A percentile compares a stretch with the other conserved stretches of the same genome.
These are phyloP conservation scores for Boletales sp. DNA, from an alignment of 768 basidiomycete genomes.

Conservation along the genomic window DNA sequence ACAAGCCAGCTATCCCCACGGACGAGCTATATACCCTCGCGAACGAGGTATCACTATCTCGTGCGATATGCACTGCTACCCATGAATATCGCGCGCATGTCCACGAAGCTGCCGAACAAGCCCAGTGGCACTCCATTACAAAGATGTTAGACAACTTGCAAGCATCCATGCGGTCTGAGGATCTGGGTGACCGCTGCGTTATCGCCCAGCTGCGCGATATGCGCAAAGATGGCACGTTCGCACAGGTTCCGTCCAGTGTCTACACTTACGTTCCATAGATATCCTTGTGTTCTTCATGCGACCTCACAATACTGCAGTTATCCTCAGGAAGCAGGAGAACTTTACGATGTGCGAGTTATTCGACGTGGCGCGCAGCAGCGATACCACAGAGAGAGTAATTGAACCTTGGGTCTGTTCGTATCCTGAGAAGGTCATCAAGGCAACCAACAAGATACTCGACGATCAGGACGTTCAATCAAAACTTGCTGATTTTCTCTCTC, in stretches of 20 bases:
- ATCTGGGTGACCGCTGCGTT: neutral
- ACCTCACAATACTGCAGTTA: conserved; percentile 11
- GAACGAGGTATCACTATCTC: conserved; percentile 1
- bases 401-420: conserved; percentile 24
- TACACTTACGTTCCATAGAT: conserved; percentile 22
- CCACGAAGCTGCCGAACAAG: neutral
- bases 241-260: neutral
- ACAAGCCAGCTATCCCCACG: too few species aligned
- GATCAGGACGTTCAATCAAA: neutral
- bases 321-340: conserved; percentile 27
- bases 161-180: neutral
- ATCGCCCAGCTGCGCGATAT: neutral
- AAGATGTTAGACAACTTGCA: conserved; percentile 4
- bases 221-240: neutral
- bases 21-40: neutral
- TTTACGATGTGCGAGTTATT: conserved; percentile 38
- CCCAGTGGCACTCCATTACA: conserved; percentile 3
- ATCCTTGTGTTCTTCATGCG: conserved; percentile 34
- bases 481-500: neutral
- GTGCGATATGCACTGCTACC: conserved; percentile 1
- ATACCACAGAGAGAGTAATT: neutral
- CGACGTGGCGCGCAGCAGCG: conserved; percentile 37
- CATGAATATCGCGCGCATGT: neutral
- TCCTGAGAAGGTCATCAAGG: conserved; percentile 36
- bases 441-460: conserved; percentile 18